A percentile compares a stretch with the other conserved stretches of the same genome.
Evolutionary conservation across 768 basidiomycete species (phyloP).

Genomic region (Cystobasidium tubakii): DNA sequence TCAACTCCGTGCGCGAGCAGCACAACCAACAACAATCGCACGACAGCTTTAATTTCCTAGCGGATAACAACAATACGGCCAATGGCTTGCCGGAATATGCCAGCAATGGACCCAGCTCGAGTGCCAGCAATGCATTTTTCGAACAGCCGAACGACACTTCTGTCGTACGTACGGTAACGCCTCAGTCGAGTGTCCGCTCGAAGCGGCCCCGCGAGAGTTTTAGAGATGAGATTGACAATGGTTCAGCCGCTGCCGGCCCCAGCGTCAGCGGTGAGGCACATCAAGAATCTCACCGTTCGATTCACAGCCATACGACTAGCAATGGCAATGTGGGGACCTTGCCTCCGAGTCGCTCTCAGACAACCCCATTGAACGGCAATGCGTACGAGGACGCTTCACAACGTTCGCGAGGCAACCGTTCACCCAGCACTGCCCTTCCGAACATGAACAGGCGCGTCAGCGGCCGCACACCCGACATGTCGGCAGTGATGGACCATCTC

Average conservation of each 20-base stretch:
- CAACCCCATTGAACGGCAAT: background rate
- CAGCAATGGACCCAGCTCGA: background rate
- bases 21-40: background rate
- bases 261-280: background rate
- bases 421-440: background rate
- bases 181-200: background rate
- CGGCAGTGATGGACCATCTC: slow-evolving; percentile 12
- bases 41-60: background rate
- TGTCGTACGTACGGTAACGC: background rate
- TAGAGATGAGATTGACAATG: background rate
- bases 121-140: background rate
- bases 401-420: background rate
- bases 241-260: background rate
- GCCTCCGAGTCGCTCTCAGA: background rate
- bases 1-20: too few species aligned
- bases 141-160: background rate
- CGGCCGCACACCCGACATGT: background rate
- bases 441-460: background rate
- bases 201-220: background rate
- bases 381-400: background rate
- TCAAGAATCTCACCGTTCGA: background rate
- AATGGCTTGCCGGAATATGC: too few species aligned
- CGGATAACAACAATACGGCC: background rate
- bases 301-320: background rate
- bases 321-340: too few species aligned